Conservation (phyloP, 768 basidiomycete genomes). For the Lyophyllum decastes region DNA sequence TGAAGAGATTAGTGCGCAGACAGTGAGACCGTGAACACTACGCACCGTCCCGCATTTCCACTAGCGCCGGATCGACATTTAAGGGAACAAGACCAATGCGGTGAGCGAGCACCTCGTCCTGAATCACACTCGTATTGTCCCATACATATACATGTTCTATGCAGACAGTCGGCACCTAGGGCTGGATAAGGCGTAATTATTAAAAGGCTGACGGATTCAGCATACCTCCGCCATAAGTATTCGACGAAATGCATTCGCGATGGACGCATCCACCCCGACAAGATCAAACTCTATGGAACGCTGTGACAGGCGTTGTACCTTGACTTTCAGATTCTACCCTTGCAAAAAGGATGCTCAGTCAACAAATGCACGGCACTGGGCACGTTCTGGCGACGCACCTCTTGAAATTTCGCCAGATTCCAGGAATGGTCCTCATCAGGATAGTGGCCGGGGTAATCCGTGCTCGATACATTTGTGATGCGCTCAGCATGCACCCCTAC, state of each 20-base stretch:
- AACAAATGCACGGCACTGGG: conserved; percentile 9
- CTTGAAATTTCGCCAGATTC: conserved; percentile 72
- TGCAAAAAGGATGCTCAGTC: conserved; percentile 26
- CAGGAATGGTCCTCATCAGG: conserved; percentile 86
- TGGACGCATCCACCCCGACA: conserved; percentile 92
- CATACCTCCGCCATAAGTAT: conserved; percentile 92
- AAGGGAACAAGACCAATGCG: conserved; percentile 92
- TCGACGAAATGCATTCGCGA: conserved; percentile 92
- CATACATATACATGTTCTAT: conserved; percentile 91
- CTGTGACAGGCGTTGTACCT: conserved; percentile 78
- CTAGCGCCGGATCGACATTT: conserved; percentile 75
- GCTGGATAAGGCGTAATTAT: conserved; percentile 1
- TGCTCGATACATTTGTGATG: conserved; percentile 79
- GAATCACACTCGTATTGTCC: conserved; percentile 93
- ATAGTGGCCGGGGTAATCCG: conserved; percentile 89
- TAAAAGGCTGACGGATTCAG: conserved; percentile 1
- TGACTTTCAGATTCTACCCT: conserved; percentile 70
- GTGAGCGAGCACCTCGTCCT: conserved; percentile 91
- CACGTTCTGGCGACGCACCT: conserved; percentile 50
- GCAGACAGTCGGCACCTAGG: conserved; percentile 85
- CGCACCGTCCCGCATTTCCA: conserved; percentile 55
- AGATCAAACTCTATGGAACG: conserved; percentile 93
- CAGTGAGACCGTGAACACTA: background rate
- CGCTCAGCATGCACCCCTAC: conserved; percentile 73
- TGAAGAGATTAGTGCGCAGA: conserved; percentile 19